Conservation (phyloP, 768 basidiomycete genomes). For the Russula brevipes region DNA sequence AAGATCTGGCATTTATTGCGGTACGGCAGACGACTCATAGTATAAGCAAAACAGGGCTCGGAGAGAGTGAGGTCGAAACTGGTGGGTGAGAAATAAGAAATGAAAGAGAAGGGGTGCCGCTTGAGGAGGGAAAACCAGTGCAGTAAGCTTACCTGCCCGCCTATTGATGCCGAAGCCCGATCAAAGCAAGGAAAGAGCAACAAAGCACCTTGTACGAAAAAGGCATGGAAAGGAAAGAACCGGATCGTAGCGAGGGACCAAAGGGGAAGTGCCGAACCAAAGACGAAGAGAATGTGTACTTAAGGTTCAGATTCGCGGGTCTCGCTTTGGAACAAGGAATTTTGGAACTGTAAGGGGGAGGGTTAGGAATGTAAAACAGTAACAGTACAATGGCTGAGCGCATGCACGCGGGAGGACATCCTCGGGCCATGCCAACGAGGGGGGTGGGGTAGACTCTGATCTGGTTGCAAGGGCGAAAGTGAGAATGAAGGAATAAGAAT, state of each 20-base stretch:
- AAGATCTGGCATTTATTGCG: too few relatives aligned
- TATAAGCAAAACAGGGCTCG: too few relatives aligned
- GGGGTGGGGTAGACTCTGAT: not conserved
- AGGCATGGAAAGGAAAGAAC: not conserved
- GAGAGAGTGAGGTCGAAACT: too few relatives aligned
- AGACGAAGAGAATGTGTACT: not conserved
- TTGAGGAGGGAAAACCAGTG: not conserved
- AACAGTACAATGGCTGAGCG: not conserved
- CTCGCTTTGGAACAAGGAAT: conserved; percentile 9
- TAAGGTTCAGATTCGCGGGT: not conserved
- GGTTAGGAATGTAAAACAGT: not conserved
- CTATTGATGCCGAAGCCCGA: too few relatives aligned
- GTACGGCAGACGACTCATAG: too few relatives aligned
- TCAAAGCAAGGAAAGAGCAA: not conserved
- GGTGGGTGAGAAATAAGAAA: too few relatives aligned
- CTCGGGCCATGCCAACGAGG: not conserved
- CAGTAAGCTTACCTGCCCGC: not conserved
- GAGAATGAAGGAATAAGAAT: not conserved
- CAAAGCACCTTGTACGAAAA: not conserved
- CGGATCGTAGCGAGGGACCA: not conserved
- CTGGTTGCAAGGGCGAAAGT: not conserved
- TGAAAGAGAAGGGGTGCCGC: not conserved
- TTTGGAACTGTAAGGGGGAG: not conserved
- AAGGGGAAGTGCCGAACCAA: not conserved
- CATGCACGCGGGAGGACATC: not conserved